These are phyloP conservation scores for Iris pallida DNA, from an alignment of 116 monocot genomes.

Conservation along the genomic window DNA sequence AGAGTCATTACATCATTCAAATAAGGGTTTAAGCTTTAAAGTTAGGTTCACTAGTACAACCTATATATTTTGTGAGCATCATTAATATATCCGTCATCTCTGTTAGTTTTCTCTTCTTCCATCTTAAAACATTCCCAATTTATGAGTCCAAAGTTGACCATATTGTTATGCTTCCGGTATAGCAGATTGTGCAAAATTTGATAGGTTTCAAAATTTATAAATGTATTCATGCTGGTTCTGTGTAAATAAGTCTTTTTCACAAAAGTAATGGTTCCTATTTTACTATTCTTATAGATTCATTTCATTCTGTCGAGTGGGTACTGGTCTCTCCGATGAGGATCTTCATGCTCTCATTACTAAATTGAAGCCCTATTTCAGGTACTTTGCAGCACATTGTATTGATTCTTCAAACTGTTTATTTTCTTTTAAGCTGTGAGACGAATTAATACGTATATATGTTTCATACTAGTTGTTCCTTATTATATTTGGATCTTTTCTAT, in stretches of 20 bases:
- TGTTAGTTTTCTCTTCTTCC: not conserved
- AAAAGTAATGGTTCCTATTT: not conserved
- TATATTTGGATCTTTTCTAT: no score
- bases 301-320: slow-evolving; percentile 96
- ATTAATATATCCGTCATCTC: not conserved
- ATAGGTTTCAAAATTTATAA: not conserved
- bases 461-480: no score
- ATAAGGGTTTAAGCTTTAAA: no score
- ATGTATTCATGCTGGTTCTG: not conserved
- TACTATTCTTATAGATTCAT: slow-evolving; percentile 59
- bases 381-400: not conserved
- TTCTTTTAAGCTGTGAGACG: no score
- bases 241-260: not conserved
- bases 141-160: not conserved
- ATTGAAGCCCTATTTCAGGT: slow-evolving; percentile 93
- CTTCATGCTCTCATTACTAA: slow-evolving; percentile 73
- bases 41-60: no score
- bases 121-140: slow-evolving; percentile 2
- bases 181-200: not conserved
- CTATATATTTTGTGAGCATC: no score
- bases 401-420: not conserved
- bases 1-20: no score
- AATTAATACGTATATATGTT: no score
- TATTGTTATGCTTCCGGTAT: no score
- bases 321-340: slow-evolving; percentile 93